Evolutionary conservation across 225 moss, liverwort and hornwort species (phyloP), one percentile per base, ranked within the genome.

Genomic region (Pseudoscleropodium purum): DNA sequence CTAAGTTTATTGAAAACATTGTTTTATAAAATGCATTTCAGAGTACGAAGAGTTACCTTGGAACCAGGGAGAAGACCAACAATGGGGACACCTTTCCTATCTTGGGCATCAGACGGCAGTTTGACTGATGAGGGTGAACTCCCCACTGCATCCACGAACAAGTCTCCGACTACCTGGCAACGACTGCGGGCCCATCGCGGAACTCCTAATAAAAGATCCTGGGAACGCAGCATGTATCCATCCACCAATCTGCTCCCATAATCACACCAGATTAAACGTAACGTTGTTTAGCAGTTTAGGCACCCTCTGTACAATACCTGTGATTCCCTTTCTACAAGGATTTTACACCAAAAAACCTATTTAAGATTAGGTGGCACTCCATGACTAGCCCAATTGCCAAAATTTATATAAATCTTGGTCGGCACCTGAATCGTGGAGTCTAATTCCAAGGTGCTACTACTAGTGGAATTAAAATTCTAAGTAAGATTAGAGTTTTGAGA

Each of bases 31-130:
- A 24, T 67, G 69, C 29, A 39, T 68, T 69, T 68, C 69, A 69
- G 39, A 69, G 69, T 56, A 73, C 26, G 29, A 87, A 75, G 81
- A 91, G 45, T 73, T 89, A 96, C 96, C 96, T 97, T 97, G 67
- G 96, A 97, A 73, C 97, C 96, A 87, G 96, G 97, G 17, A 97
- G 94, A 85, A 97, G 93, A 67, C 97, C 96, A 66, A 97, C 94
- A 73, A 96, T 88, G 45, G 94, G 90, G 29, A 94, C 66, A 57
- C 62, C 52, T 56, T 90, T 88, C 54, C 83, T 86, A 49, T 72
- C 87, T 56, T 75, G 91, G 64, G 52, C 56, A 29, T 64, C 43
- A 83, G 87, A 52, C 60, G 60, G 90, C 62, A 87, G 49, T n/a
- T 72, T 63, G 39, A 75, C 31, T 39, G 76, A 83, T 49, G 90